Conservation (phyloP, 2,329 filamentous ascomycete genomes). For the Diaporthe sp. region DNA sequence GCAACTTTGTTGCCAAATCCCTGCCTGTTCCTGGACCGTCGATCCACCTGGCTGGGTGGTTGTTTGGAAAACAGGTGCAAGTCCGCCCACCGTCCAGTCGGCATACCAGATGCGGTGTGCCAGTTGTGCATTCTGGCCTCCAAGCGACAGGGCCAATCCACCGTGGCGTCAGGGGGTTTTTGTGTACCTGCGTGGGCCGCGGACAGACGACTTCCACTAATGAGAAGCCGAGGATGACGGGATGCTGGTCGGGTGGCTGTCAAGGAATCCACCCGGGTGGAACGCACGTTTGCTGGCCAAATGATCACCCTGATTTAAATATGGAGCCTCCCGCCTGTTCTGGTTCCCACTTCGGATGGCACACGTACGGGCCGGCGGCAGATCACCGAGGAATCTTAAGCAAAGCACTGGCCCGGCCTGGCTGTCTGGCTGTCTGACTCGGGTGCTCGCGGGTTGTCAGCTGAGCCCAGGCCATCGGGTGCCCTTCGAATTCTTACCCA, state of each 20-base stretch:
- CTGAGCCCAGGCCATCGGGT: constrained; percentile 2
- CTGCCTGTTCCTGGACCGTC: constrained; percentile 1
- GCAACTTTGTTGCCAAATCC: not conserved
- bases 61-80: not conserved
- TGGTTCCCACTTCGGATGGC: not conserved
- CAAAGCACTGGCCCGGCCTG: not conserved
- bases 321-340: not conserved
- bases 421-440: constrained; percentile 13
- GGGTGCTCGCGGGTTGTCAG: not conserved
- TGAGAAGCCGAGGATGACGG: constrained; percentile 7
- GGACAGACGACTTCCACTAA: constrained; percentile 26
- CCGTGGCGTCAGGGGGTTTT: constrained; percentile 18
- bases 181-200: not conserved
- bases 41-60: not conserved
- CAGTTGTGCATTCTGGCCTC: not conserved
- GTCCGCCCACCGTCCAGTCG: not conserved
- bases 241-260: not conserved
- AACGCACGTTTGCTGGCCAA: not conserved
- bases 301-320: not conserved
- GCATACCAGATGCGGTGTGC: constrained; percentile 19
- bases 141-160: not conserved
- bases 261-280: not conserved
- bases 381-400: constrained; percentile 9
- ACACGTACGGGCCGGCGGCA: not conserved
- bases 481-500: not conserved